Base-by-base conservation (phyloP, 2,329 filamentous ascomycete genomes). In the Corynespora cassiicola region DNA sequence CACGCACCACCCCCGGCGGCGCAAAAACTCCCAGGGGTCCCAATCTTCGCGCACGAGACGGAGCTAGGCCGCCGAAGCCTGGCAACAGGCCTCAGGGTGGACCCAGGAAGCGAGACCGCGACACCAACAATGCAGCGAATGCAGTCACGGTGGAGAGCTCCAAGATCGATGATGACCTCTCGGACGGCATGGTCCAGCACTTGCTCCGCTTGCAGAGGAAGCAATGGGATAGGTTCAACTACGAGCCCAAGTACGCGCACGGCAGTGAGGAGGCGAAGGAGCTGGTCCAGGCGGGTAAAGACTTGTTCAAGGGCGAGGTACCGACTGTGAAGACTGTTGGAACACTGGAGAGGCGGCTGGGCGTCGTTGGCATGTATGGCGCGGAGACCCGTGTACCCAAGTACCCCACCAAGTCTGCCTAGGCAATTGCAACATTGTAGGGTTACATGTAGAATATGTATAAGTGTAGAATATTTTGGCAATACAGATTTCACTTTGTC, bases 181-280 rank as follows among this genome's bases (percentile, higher is more conserved):
- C 53, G 4, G 55, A 66, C 23, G 56, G 54, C 12, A 62, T 65
- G 61, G 48, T 62, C 10, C 58, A 62, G 33, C 56, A 65, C 9
- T 33, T 68, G 31, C 36, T 63, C 24, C 55, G 65, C 6, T 36
- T 67, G 37, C 65, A 68, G 50, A 47, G 58, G 17, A 56, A 58
- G 22, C 59, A 64, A 43, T 68, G 65, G 65, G 65, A 66, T 40
- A 54, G 56, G 21, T 54, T 55, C 39, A 47, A 58, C 4, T 68
- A 67, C 28, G 54, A 60, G 52, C 65, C 65, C 16, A 66, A 61
- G 43, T 68, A 68, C 25, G 50, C 54, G 3, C 49, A 52, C 6
- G 63, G 58, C n/a, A 65, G 61, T 38, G 54, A 63, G 27, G 63
- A 50, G 1, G 61, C 59, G 14, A 52, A 54, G 16, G 54, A 64